These are phyloP conservation scores for Lachnellula occidentalis DNA, from an alignment of 2,329 filamentous ascomycete genomes.

Conservation along the genomic window DNA sequence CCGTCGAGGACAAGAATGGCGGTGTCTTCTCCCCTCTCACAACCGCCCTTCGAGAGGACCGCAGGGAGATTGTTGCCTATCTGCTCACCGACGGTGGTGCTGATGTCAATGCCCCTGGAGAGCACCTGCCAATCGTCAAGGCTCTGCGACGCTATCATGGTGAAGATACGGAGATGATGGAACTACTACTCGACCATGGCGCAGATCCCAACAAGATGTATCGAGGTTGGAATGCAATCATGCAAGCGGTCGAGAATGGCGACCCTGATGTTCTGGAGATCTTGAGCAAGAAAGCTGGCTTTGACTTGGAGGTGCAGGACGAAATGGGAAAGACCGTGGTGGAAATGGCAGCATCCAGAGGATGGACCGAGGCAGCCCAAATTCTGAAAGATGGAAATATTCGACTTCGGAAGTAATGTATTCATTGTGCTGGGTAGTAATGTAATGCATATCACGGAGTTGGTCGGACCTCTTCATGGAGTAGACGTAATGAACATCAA, in stretches of 20 bases:
- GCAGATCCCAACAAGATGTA: conserved; percentile 65
- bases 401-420: no score
- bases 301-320: conserved; percentile 48
- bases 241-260: conserved; percentile 61
- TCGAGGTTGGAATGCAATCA: conserved; percentile 59
- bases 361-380: conserved; percentile 52
- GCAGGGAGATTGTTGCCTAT: conserved; percentile 54
- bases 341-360: conserved; percentile 52
- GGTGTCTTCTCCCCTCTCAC: conserved; percentile 68
- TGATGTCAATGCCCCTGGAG: conserved; percentile 61
- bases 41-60: conserved; percentile 59
- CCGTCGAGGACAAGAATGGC: conserved; percentile 65
- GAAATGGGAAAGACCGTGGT: conserved; percentile 49
- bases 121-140: conserved; percentile 67
- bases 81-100: conserved; percentile 57
- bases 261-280: conserved; percentile 49
- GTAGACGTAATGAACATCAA: no score
- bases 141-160: conserved; percentile 54
- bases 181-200: conserved; percentile 56
- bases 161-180: conserved; percentile 53
- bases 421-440: no score
- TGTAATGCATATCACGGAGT: no score
- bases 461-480: no score
- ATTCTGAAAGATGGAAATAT: conserved; percentile 33
- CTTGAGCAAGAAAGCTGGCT: conserved; percentile 43